Evolutionary conservation across 106 monocot species (phyloP).

Genomic region (Xerophyta viscosa): DNA sequence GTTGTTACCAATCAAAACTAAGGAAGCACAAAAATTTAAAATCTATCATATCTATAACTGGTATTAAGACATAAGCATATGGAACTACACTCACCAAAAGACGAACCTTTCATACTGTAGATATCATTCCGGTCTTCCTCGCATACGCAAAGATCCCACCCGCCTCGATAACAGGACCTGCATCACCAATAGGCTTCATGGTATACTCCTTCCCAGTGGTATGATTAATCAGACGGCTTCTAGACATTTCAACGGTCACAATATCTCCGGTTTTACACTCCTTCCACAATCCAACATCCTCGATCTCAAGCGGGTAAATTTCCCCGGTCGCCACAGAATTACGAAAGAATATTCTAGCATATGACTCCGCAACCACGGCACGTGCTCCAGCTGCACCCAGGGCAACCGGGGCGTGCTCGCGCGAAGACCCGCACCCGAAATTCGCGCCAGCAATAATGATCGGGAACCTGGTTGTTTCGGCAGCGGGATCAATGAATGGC

Average conservation of each 20-base stretch:
- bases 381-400: constrained; percentile 72
- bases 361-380: constrained; percentile 76
- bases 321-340: constrained; percentile 95
- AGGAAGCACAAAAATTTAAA: too few relatives aligned
- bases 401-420: constrained; percentile 94
- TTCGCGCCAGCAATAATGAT: constrained; percentile 77
- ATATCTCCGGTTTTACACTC: constrained; percentile 80
- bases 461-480: constrained; percentile 35
- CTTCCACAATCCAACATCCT: constrained; percentile 38
- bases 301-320: constrained; percentile 80
- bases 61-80: too few relatives aligned
- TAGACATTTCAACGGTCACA: constrained; percentile 63
- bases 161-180: constrained; percentile 88
- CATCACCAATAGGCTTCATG: constrained; percentile 90
- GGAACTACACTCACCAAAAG: too few relatives aligned
- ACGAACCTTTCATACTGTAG: constrained; percentile 11
- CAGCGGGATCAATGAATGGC: constrained; percentile 62
- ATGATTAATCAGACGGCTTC: constrained; percentile 53
- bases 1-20: too few relatives aligned
- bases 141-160: constrained; percentile 98
- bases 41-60: too few relatives aligned
- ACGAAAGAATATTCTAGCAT: constrained; percentile 87
- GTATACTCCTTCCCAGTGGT: constrained; percentile 69
- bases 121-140: constrained; percentile 87
- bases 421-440: constrained; percentile 96